phyloP scores from a whole-genome alignment of 768 basidiomycete genomes.

The Xanthoconium stramineum region DNA sequence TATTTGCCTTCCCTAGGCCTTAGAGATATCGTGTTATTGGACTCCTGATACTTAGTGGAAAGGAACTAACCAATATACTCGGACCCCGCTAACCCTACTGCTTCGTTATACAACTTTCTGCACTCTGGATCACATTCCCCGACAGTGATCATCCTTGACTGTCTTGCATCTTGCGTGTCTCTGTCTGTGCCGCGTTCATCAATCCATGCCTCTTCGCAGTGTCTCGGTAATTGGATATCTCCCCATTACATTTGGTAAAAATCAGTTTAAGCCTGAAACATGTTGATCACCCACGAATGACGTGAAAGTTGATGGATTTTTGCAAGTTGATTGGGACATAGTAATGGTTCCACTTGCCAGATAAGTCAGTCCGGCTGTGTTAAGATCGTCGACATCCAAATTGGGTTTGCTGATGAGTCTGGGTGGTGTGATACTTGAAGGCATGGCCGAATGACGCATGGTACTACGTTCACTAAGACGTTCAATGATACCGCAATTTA shows the following conservation, averaged over 20 bases:
- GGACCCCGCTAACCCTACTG: conserved; percentile 39
- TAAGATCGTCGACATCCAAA: no score
- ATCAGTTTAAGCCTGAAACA: conserved; percentile 30
- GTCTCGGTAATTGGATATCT: conserved; percentile 33
- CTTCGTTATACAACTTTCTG: conserved; percentile 34
- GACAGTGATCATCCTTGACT: conserved; percentile 32
- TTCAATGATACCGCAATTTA: conserved; percentile 53
- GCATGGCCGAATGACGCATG: no score
- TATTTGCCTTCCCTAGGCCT: conserved; percentile 46
- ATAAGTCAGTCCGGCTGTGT: no score
- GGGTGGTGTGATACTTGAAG: no score
- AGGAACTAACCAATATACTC: conserved; percentile 29
- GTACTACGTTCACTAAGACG: conserved; percentile 41
- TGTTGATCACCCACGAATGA: neutral
- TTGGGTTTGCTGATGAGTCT: no score
- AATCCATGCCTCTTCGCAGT: conserved; percentile 6
- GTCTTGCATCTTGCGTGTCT: conserved; percentile 32
- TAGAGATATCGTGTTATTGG: conserved; percentile 37
- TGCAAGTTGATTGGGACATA: neutral
- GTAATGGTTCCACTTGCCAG: no score
- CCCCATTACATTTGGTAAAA: conserved; percentile 34
- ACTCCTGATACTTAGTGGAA: conserved; percentile 38
- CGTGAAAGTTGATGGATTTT: neutral
- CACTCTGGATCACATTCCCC: conserved; percentile 33
- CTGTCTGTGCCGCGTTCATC: neutral